Percentiles rank a stretch among this genome's conserved stretches.
These are phyloP conservation scores for Penicillium thymicola DNA, from an alignment of 2,329 filamentous ascomycete genomes.

Conservation along the genomic window DNA sequence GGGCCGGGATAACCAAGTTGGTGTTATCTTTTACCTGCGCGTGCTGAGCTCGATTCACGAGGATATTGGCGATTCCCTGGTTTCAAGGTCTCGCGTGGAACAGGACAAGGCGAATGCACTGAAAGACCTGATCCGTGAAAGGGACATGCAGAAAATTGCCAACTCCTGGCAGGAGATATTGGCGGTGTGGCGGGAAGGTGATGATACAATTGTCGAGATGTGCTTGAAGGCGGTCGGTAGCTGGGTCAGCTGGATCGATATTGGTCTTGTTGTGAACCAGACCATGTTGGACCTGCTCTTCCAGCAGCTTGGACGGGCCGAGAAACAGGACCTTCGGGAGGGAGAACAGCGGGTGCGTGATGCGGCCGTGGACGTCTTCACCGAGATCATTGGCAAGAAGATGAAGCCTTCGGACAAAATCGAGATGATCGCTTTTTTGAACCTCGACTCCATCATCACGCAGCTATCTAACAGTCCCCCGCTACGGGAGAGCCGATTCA, in stretches of 20 bases:
- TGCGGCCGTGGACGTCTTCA: slow-evolving; percentile 90
- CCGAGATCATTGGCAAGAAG: slow-evolving; percentile 95
- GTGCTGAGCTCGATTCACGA: slow-evolving; percentile 89
- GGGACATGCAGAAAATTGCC: slow-evolving; percentile 86
- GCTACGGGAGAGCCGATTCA: slow-evolving; percentile 72
- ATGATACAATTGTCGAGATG: slow-evolving; percentile 75
- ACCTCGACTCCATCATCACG: slow-evolving; percentile 77
- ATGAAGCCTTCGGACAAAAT: slow-evolving; percentile 94
- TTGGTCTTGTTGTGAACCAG: slow-evolving; percentile 86
- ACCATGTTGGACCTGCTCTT: slow-evolving; percentile 81
- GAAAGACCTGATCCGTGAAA: slow-evolving; percentile 82
- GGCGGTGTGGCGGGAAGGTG: slow-evolving; percentile 67
- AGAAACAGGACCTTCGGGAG: slow-evolving; percentile 58
- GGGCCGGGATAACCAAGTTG: slow-evolving; percentile 65
- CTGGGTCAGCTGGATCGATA: slow-evolving; percentile 99
- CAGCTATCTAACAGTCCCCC: slow-evolving; percentile 82
- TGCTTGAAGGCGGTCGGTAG: slow-evolving; percentile 88
- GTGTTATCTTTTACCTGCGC: slow-evolving; percentile 82
- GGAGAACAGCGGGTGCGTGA: slow-evolving; percentile 81
- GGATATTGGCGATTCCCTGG: slow-evolving; percentile 90
- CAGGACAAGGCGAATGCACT: slow-evolving; percentile 82
- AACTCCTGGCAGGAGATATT: slow-evolving; percentile 90
- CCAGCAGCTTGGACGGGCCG: slow-evolving; percentile 76
- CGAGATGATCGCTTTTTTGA: slow-evolving; percentile 87
- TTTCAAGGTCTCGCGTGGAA: slow-evolving; percentile 73